A percentile compares a stretch with the other conserved stretches of the same genome.
These are phyloP conservation scores for Gynostemma pentaphyllum DNA, from an alignment of 306 rosid species.

Conservation along the genomic window DNA sequence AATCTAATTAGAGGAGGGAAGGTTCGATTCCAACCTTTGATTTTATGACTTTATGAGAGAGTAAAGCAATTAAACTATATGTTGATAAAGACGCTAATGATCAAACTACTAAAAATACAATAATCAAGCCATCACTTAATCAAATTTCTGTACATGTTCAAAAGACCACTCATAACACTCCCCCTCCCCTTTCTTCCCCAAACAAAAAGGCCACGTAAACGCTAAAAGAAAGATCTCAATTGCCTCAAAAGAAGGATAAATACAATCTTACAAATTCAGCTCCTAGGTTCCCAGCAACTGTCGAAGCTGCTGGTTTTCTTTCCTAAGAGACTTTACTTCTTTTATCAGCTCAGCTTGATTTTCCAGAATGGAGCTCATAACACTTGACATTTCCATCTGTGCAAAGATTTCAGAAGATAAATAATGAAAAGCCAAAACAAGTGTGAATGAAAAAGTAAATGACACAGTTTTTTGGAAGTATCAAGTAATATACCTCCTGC, in stretches of 20 bases:
- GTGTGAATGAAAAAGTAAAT: not conserved
- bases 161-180: too few species aligned
- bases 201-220: slow-evolving; percentile 1
- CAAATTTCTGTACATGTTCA: slow-evolving; percentile 2
- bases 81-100: not conserved
- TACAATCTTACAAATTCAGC: not conserved
- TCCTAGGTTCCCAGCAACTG: slow-evolving; percentile 60
- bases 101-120: not conserved
- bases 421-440: not conserved
- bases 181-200: too few species aligned
- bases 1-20: too few species aligned
- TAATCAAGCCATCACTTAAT: not conserved
- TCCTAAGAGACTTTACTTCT: slow-evolving; percentile 73
- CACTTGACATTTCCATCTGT: slow-evolving; percentile 61
- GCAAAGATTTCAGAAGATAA: slow-evolving; percentile 12
- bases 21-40: too few species aligned
- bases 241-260: not conserved
- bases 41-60: too few species aligned
- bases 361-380: slow-evolving; percentile 53
- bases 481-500: slow-evolving; percentile 68
- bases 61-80: too few species aligned
- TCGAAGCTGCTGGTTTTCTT: slow-evolving; percentile 83
- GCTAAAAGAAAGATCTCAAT: not conserved
- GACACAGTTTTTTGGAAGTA: not conserved
- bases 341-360: slow-evolving; percentile 84